These are phyloP conservation scores for Trichoderma endophyticum DNA, from an alignment of 2,329 filamentous ascomycete species.

Conservation along the genomic window DNA sequence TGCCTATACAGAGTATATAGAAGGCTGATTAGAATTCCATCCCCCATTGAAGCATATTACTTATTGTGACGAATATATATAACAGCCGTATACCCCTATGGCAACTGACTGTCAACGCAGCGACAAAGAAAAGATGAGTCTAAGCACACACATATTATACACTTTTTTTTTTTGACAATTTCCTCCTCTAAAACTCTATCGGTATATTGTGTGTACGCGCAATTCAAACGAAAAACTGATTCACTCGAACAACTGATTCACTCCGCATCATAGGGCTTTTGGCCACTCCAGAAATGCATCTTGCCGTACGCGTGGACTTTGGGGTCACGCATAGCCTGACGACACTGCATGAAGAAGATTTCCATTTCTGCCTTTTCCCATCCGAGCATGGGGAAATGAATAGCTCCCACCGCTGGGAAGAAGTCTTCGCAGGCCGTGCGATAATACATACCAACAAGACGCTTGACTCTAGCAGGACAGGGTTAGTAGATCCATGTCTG, in stretches of 20 bases:
- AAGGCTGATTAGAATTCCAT: not conserved
- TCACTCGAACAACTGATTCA: not conserved
- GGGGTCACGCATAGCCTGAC: slow-evolving; percentile 32
- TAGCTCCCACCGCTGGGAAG: slow-evolving; percentile 39
- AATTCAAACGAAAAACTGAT: not conserved
- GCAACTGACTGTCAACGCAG: not conserved
- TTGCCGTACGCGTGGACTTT: slow-evolving; percentile 35
- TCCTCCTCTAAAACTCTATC: not conserved
- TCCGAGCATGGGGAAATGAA: slow-evolving; percentile 39
- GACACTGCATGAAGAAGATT: slow-evolving; percentile 32
- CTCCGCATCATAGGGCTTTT: slow-evolving; percentile 33
- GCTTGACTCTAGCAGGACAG: slow-evolving; percentile 29
- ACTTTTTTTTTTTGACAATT: not conserved
- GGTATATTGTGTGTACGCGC: not conserved
- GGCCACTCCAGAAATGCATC: slow-evolving; percentile 44
- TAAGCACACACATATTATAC: not conserved
- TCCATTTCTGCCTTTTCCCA: slow-evolving; percentile 35
- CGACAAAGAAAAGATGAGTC: not conserved
- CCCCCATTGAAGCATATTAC: not conserved
- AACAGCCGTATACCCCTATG: not conserved
- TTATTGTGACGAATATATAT: not conserved
- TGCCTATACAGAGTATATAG: not conserved
- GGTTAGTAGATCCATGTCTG: not conserved
- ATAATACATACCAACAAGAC: slow-evolving; percentile 42
- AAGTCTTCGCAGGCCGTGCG: slow-evolving; percentile 41